These are phyloP conservation scores for Rhodocollybia butyracea DNA, from an alignment of 768 basidiomycete genomes.

Conservation along the genomic window DNA sequence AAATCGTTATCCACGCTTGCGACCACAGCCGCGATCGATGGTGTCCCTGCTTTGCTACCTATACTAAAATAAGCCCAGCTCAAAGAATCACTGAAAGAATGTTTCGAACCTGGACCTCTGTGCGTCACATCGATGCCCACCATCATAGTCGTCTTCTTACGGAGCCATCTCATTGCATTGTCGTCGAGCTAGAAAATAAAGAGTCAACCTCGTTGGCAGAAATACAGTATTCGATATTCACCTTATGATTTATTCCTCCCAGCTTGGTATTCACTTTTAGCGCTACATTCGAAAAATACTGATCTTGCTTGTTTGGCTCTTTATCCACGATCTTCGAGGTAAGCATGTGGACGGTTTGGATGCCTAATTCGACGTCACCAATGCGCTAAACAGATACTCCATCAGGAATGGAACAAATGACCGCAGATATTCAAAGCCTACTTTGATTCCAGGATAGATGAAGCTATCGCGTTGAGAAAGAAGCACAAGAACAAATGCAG, in stretches of 20 bases:
- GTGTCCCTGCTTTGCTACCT: constrained; percentile 63
- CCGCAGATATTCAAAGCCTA: constrained; percentile 14
- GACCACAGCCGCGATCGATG: constrained; percentile 82
- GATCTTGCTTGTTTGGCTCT: constrained; percentile 53
- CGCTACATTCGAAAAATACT: constrained; percentile 81
- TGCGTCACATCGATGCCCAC: constrained; percentile 79
- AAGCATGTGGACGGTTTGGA: constrained; percentile 76
- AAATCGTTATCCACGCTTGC: constrained; percentile 69
- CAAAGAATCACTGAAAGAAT: not conserved
- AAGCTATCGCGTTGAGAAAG: constrained; percentile 65
- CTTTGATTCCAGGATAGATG: constrained; percentile 81
- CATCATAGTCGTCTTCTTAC: constrained; percentile 69
- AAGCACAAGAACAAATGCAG: constrained; percentile 68
- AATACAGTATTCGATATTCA: constrained; percentile 14
- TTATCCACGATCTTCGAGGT: constrained; percentile 56
- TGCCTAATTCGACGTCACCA: constrained; percentile 68
- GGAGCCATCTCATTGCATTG: constrained; percentile 60
- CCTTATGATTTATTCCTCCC: constrained; percentile 73
- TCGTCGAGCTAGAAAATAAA: constrained; percentile 42
- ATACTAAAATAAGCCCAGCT: constrained; percentile 34
- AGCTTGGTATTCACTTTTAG: constrained; percentile 83
- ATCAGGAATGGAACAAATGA: not conserved
- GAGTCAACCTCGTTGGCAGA: not conserved
- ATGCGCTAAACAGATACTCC: constrained; percentile 40
- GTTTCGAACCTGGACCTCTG: not conserved